Evolutionary conservation across 2,329 filamentous ascomycete species (phyloP).

Genomic region (Simplicillium sp.): DNA sequence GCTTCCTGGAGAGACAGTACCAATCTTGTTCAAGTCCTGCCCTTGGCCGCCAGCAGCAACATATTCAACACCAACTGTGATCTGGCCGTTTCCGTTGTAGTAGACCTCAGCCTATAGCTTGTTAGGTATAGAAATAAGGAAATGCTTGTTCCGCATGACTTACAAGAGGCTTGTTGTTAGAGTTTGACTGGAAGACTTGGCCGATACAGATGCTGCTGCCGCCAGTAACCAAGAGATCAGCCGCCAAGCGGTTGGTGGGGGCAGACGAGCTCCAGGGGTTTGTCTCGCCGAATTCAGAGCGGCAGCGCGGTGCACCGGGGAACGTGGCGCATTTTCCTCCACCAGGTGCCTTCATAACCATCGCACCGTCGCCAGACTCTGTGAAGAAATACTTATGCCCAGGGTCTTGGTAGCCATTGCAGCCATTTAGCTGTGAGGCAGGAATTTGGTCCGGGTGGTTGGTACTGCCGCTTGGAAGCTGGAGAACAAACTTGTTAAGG

Average conservation of each 20-base stretch:
- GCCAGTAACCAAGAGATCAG: background rate
- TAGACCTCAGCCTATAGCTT: constrained; percentile 1
- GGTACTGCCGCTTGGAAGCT: background rate
- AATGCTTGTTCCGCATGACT: background rate
- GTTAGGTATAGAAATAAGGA: background rate
- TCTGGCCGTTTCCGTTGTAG: constrained; percentile 1
- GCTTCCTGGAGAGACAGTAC: background rate
- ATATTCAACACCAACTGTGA: constrained; percentile 1
- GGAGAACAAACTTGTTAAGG: constrained; percentile 4
- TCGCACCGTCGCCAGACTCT: constrained; percentile 1
- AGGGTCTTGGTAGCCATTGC: constrained; percentile 1
- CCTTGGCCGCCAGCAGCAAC: background rate
- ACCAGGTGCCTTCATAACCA: constrained; percentile 3
- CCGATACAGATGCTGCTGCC: constrained; percentile 3
- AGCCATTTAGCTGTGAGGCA: constrained; percentile 11
- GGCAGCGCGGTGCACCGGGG: constrained; percentile 1
- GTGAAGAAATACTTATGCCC: constrained; percentile 1
- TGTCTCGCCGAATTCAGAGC: constrained; percentile 2
- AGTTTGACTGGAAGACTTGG: constrained; percentile 2
- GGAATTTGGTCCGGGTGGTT: constrained; percentile 4
- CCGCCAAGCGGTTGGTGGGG: background rate
- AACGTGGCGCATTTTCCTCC: constrained; percentile 2
- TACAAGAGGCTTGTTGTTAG: constrained; percentile 3
- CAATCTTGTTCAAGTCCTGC: constrained; percentile 2
- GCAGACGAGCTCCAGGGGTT: background rate